Evolutionary conservation across 2,329 filamentous ascomycete genomes (phyloP).

Genomic region (Pyrenochaeta sp.): DNA sequence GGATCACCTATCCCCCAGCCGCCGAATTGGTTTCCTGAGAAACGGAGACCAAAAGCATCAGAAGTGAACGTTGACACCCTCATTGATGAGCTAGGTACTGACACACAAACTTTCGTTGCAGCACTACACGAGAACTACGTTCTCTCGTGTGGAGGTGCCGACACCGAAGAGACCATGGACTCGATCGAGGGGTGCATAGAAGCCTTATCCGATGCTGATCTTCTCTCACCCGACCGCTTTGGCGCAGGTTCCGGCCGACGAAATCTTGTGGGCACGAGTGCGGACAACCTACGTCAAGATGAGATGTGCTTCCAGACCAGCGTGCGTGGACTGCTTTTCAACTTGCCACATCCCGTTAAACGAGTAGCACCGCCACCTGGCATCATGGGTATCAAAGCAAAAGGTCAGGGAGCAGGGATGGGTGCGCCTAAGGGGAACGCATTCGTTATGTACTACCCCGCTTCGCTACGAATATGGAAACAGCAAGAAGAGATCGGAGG

Average conservation of each 20-base stretch:
- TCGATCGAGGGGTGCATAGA: slow-evolving; percentile 87
- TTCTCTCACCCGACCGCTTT: slow-evolving; percentile 80
- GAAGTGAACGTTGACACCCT: slow-evolving; percentile 68
- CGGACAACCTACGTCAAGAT: slow-evolving; percentile 83
- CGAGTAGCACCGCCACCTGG: slow-evolving; percentile 55
- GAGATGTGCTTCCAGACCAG: slow-evolving; percentile 94
- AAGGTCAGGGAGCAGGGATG: slow-evolving; percentile 29
- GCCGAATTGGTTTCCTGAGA: slow-evolving; percentile 56
- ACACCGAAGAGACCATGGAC: slow-evolving; percentile 72
- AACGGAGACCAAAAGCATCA: slow-evolving; percentile 53
- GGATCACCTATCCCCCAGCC: slow-evolving; percentile 51
- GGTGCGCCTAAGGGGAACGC: slow-evolving; percentile 62
- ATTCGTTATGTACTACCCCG: slow-evolving; percentile 92
- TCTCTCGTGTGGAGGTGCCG: slow-evolving; percentile 75
- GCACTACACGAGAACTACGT: slow-evolving; percentile 94
- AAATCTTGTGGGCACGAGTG: slow-evolving; percentile 60
- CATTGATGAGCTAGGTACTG: slow-evolving; percentile 93
- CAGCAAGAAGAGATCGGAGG: slow-evolving; percentile 82
- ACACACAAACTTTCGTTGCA: slow-evolving; percentile 87
- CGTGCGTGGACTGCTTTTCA: slow-evolving; percentile 84
- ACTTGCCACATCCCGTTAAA: slow-evolving; percentile 85
- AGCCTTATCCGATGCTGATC: slow-evolving; percentile 84
- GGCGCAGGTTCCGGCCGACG: slow-evolving; percentile 63
- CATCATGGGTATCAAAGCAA: slow-evolving; percentile 47
- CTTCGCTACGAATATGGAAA: slow-evolving; percentile 83